Evolutionary conservation across 805 yeast species (phyloP).

Genomic region (Metschnikowia cerradonensis): DNA sequence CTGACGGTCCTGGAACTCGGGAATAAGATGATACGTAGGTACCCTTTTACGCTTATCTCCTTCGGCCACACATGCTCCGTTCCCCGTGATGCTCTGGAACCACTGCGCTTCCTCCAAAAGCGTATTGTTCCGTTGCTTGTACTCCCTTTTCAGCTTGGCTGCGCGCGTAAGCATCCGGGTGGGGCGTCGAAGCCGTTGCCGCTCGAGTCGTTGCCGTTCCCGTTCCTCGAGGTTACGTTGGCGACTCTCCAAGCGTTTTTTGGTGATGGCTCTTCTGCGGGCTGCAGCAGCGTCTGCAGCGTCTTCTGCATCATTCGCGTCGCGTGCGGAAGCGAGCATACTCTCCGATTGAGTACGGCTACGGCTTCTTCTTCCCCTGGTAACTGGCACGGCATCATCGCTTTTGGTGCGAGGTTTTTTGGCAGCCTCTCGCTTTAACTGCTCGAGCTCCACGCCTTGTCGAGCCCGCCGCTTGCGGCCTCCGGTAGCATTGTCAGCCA

Average conservation of each 20-base stretch:
- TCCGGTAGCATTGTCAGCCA: slow-evolving; percentile 15
- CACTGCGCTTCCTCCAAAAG: slow-evolving; percentile 28
- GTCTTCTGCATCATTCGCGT: neutral
- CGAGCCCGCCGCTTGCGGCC: slow-evolving; percentile 15
- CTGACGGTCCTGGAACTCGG: slow-evolving; percentile 20
- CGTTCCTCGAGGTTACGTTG: slow-evolving; percentile 7
- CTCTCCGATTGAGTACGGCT: no score
- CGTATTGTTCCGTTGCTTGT: slow-evolving; percentile 4
- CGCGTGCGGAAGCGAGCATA: neutral
- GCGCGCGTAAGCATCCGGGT: slow-evolving; percentile 4
- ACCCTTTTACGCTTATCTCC: slow-evolving; percentile 33
- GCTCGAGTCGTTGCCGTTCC: neutral
- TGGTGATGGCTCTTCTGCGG: neutral
- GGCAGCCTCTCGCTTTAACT: slow-evolving; percentile 8
- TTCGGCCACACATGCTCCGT: slow-evolving; percentile 26
- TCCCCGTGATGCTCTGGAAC: slow-evolving; percentile 41
- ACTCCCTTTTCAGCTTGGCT: slow-evolving; percentile 1
- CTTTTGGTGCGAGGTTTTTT: slow-evolving; percentile 2
- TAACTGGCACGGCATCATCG: neutral
- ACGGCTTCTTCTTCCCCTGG: no score
- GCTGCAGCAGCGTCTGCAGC: neutral
- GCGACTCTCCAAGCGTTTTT: slow-evolving; percentile 7
- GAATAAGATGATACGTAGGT: slow-evolving; percentile 25
- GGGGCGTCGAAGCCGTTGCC: slow-evolving; percentile 4
- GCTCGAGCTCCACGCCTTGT: slow-evolving; percentile 15